Base-by-base conservation (phyloP, 2,329 filamentous ascomycete genomes). In the Xylariales sp. region DNA sequence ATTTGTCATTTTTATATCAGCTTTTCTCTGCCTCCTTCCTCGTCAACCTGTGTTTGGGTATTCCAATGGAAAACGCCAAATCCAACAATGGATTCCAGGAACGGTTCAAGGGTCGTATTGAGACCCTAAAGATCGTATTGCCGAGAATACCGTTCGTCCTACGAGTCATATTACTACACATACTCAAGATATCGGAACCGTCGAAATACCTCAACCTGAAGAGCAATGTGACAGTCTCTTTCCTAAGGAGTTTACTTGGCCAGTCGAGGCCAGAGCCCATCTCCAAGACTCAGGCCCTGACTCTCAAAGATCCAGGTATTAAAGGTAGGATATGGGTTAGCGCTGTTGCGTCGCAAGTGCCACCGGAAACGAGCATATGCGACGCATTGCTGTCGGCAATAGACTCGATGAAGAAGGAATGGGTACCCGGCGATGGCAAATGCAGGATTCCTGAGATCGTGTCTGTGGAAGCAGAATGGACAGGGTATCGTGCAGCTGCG, bases 261-360 rank as follows among this genome's bases (percentile, higher is more conserved):
- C 64, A 68, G 3, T 60, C 63, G 2, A 65, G 63, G 12, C 69
- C 71, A 0, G 57, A 52, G 9, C 69, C 78, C 19, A 64, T 94
- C 18, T 68, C 74, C 1, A 73, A 79, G 46, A 64, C 76, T 5
- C 91, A 96, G 62, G 54, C 54, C 25, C 50, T 59, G 47, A 56
- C 58, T 8, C 43, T 55, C 4, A 42, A 43, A 18, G 59, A 62
- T 20, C 53, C 56, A 1, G 57, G 58, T n/a, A 50, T 94, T 56
- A 89, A 87, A 57, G 88, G 88, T 3, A 78, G 76, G 32, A 80
- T 93, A 49, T 96, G 90, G 90, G 73, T 95, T 18, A 83, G 82
- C 53, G 84, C 79, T 41, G 82, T 86, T 31, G 76, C 74, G 1
- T 66, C 88, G 12, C 76, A 79, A 0, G 65, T 66, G 3, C 84